Percentiles rank a stretch among this genome's conserved stretches.
phyloP scores from a whole-genome alignment of 2,329 filamentous ascomycete species.

The Diaporthe destruens region DNA sequence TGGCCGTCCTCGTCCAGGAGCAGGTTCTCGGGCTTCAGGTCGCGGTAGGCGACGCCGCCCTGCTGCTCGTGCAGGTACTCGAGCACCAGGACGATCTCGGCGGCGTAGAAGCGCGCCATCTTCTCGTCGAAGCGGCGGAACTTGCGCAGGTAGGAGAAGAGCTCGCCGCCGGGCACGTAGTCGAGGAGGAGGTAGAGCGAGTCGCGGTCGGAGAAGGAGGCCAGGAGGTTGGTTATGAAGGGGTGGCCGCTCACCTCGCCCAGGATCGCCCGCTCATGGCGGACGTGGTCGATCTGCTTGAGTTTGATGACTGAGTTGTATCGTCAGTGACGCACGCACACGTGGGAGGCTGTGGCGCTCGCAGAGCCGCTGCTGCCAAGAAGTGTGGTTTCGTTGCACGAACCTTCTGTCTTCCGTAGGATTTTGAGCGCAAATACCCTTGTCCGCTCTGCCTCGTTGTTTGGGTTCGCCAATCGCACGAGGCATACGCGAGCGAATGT shows the following conservation, averaged over 20 bases:
- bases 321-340: neutral
- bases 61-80: conserved; percentile 85
- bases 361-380: conserved; percentile 37
- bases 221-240: conserved; percentile 84
- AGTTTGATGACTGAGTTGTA: conserved; percentile 75
- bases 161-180: conserved; percentile 85
- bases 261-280: conserved; percentile 84
- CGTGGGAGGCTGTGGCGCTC: neutral
- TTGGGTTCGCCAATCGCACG: conserved; percentile 70
- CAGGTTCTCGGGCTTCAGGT: conserved; percentile 87
- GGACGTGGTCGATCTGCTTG: conserved; percentile 89
- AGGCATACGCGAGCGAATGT: conserved; percentile 88
- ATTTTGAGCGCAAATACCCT: conserved; percentile 88
- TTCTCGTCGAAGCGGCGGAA: conserved; percentile 83
- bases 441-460: conserved; percentile 64
- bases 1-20: conserved; percentile 82
- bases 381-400: conserved; percentile 30
- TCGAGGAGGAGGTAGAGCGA: conserved; percentile 87
- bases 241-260: conserved; percentile 83
- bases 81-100: conserved; percentile 85
- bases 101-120: conserved; percentile 84
- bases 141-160: conserved; percentile 85
- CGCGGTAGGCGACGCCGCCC: conserved; percentile 82
- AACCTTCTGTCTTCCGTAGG: conserved; percentile 73
- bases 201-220: conserved; percentile 83